These are phyloP conservation scores for Zygnema cylindricum DNA, from an alignment of 139 green algal genomes.

Conservation along the genomic window DNA sequence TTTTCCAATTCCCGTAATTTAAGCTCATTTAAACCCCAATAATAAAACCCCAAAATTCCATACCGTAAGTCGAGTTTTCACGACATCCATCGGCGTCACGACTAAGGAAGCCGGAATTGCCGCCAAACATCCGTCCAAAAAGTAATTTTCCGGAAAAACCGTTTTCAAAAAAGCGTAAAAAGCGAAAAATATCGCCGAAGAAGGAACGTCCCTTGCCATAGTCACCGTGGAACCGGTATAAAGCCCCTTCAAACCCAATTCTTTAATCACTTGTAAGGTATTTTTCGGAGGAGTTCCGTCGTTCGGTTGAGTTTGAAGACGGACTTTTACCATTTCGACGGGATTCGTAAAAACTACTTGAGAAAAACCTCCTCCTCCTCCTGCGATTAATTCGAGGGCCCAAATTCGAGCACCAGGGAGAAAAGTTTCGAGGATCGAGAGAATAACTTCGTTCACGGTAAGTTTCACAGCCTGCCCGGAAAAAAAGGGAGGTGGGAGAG, in stretches of 20 bases:
- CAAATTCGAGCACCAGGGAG: conserved; percentile 29
- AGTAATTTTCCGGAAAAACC: conserved; percentile 1
- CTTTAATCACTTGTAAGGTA: conserved; percentile 3
- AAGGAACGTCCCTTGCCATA: conserved; percentile 34
- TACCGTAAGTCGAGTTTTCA: conserved; percentile 47
- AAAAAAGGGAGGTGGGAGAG: background rate
- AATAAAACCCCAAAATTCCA: too few relatives aligned
- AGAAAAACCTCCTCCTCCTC: conserved; percentile 15
- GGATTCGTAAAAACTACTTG: conserved; percentile 56
- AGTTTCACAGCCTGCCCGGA: conserved; percentile 43
- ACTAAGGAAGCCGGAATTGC: conserved; percentile 30
- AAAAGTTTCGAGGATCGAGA: background rate
- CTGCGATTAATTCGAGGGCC: conserved; percentile 44
- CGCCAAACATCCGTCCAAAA: conserved; percentile 32
- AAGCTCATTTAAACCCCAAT: too few relatives aligned
- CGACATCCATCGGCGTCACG: conserved; percentile 50
- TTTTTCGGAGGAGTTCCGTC: background rate
- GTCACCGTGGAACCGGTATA: conserved; percentile 26
- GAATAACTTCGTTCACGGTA: conserved; percentile 40
- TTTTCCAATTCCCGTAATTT: too few relatives aligned
- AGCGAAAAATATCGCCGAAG: conserved; percentile 36
- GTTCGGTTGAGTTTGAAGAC: conserved; percentile 31
- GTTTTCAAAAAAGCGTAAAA: conserved; percentile 30
- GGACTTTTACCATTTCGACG: conserved; percentile 44
- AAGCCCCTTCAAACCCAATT: conserved; percentile 41